Conservation (phyloP, 805 yeast species). For the Barnettozyma botsteinii region DNA sequence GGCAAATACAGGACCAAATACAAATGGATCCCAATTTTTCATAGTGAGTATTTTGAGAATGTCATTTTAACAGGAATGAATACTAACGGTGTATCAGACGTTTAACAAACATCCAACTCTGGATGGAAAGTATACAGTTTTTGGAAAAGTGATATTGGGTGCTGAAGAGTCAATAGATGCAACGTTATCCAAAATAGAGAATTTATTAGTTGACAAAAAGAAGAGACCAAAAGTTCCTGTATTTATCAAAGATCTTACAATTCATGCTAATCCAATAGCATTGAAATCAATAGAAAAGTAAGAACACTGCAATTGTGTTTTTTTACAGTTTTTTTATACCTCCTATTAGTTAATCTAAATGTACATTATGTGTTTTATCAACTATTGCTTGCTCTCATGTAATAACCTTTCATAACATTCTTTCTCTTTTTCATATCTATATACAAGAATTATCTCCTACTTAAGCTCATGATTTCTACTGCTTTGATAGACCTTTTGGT, state of each 20-base stretch:
- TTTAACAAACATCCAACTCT: slow-evolving; percentile 83
- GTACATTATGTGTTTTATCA: slow-evolving; percentile 8
- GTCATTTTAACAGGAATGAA: background rate
- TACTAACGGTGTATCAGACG: slow-evolving; percentile 35
- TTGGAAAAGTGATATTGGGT: slow-evolving; percentile 69
- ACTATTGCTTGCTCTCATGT: no score
- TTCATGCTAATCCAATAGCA: slow-evolving; percentile 42
- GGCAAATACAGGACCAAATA: slow-evolving; percentile 66
- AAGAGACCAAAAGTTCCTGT: slow-evolving; percentile 31
- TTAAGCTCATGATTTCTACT: no score
- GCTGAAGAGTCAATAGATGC: slow-evolving; percentile 24
- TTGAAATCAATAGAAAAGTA: slow-evolving; percentile 3
- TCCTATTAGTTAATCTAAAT: background rate
- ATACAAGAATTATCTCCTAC: slow-evolving; percentile 9
- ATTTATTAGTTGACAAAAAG: slow-evolving; percentile 29
- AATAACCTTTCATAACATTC: no score
- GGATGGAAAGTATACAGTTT: slow-evolving; percentile 62
- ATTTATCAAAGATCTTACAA: slow-evolving; percentile 27
- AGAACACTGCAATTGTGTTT: no score
- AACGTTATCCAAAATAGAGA: slow-evolving; percentile 26
- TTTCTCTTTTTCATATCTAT: background rate
- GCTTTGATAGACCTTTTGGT: slow-evolving; percentile 21
- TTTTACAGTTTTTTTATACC: background rate
- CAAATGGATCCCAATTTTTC: slow-evolving; percentile 66
- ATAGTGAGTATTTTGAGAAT: slow-evolving; percentile 32